phyloP scores from a whole-genome alignment of 495 filamentous ascomycete species.

The Penicillium waksmanii region DNA sequence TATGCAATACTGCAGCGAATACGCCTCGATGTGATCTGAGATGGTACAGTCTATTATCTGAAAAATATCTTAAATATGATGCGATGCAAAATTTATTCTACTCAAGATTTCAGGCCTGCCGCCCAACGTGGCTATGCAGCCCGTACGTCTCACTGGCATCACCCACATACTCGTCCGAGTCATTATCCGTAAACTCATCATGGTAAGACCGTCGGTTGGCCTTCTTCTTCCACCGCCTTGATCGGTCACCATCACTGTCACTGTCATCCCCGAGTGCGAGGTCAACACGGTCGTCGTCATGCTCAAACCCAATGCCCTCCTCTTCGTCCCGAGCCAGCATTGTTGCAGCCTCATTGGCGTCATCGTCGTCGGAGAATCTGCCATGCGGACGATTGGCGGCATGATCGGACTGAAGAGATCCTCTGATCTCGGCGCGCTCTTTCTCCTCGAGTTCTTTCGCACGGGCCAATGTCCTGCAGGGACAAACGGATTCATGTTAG shows the following conservation, averaged over 20 bases:
- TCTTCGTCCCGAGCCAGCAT: conserved; percentile 54
- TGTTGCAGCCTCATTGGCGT: conserved; percentile 45
- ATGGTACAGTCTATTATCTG: no score
- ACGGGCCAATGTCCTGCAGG: conserved; percentile 71
- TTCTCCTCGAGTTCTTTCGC: conserved; percentile 84
- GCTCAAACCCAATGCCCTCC: conserved; percentile 52
- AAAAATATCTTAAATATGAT: background rate
- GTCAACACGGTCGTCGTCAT: conserved; percentile 48
- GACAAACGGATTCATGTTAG: conserved; percentile 1
- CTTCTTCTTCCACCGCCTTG: conserved; percentile 26
- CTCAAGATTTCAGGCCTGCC: conserved; percentile 12
- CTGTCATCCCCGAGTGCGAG: conserved; percentile 46
- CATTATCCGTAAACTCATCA: conserved; percentile 60
- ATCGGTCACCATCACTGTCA: conserved; percentile 26
- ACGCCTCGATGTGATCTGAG: no score
- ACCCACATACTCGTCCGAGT: conserved; percentile 48
- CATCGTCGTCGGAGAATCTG: conserved; percentile 51
- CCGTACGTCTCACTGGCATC: conserved; percentile 52
- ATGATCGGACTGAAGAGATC: conserved; percentile 44
- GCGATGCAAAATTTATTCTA: conserved; percentile 6
- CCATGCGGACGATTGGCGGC: conserved; percentile 42
- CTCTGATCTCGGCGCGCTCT: conserved; percentile 60
- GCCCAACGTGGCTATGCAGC: conserved; percentile 48
- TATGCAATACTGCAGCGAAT: no score
- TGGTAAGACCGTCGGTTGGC: conserved; percentile 39